Base-by-base conservation (phyloP, 1,139 yeast species). In the Geotrichum australiense region DNA sequence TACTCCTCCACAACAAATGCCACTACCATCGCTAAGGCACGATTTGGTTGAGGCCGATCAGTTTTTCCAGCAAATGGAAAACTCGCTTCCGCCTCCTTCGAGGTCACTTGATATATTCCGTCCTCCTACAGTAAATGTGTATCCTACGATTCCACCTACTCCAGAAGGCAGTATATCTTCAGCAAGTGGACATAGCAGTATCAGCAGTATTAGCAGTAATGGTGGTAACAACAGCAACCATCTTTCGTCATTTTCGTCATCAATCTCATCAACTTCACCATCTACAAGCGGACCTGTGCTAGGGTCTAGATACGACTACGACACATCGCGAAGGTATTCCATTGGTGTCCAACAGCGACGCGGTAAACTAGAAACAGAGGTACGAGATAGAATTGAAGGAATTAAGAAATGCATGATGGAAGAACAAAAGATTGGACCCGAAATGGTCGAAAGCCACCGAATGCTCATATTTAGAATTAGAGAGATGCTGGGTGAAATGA, bases 21-120 rank as follows among this genome's bases (percentile, higher is more conserved):
- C 50, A 19, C 48, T 56, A 42, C 62, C 63, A 12, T 49, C 60
- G 3, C 52, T 57, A 48, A 49, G 57, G 51, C 68, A 68, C 53
- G 73, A 70, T 20, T 50, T 70, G 39, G 47, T 65, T 44, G 85
- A 78, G 33, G 47, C 56, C n/a, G 57, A 54, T 26, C 53, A 53
- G 30, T 53, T 54, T 44, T 46, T 54, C 28, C 47, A 45, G 6
- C 56, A 53, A 43, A 67, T 78, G 47, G 71, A 78, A 24, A 66
- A 64, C 36, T 71, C 21, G 14, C 28, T 35, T 11, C 45, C 37
- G 2, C 35, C 35, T 31, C 23, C 35, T 19, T 20, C 23, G 7
- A n/a, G 25, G 11, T 5, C 21, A 20, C 23, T 20, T 6, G 18
- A 20, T 14, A 4, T 15, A 4, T 31, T 31, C 20, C 19, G 18